Percentiles rank a stretch among this genome's conserved stretches.
phyloP scores from a whole-genome alignment of 352 stramenopile genomes.

The Phytophthora pinifolia region DNA sequence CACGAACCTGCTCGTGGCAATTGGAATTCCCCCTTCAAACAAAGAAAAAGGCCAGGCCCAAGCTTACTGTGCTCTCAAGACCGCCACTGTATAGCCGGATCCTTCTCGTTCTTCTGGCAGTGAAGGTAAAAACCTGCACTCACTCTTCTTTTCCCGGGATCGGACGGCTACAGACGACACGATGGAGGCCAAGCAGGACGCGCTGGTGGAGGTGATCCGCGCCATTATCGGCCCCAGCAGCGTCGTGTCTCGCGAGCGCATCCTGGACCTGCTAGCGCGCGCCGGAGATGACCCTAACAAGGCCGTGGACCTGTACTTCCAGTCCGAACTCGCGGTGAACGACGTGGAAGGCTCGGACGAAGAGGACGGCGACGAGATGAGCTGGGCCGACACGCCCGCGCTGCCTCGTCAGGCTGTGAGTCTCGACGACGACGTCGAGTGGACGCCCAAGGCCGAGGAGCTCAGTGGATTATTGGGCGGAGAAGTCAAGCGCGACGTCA shows the following conservation, averaged over 20 bases:
- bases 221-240: conserved; percentile 69
- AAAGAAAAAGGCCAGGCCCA: conserved; percentile 39
- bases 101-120: not conserved
- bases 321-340: conserved; percentile 49
- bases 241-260: conserved; percentile 61
- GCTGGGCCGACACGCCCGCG: conserved; percentile 24
- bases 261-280: conserved; percentile 59
- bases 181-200: conserved; percentile 61
- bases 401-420: conserved; percentile 11
- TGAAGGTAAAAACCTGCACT: conserved; percentile 13
- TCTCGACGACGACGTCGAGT: conserved; percentile 24
- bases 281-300: conserved; percentile 81
- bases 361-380: conserved; percentile 28
- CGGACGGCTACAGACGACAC: conserved; percentile 5
- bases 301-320: conserved; percentile 80
- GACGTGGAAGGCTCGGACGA: conserved; percentile 53
- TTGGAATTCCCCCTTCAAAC: conserved; percentile 14
- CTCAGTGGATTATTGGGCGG: conserved; percentile 74
- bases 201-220: conserved; percentile 77
- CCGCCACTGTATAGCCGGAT: not conserved
- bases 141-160: conserved; percentile 27
- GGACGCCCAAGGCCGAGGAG: conserved; percentile 50
- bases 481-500: conserved; percentile 54
- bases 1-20: not conserved
- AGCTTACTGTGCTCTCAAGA: not conserved